Conservation (phyloP, 148 eudicot genomes). For the Rhododendron griersonianum region DNA sequence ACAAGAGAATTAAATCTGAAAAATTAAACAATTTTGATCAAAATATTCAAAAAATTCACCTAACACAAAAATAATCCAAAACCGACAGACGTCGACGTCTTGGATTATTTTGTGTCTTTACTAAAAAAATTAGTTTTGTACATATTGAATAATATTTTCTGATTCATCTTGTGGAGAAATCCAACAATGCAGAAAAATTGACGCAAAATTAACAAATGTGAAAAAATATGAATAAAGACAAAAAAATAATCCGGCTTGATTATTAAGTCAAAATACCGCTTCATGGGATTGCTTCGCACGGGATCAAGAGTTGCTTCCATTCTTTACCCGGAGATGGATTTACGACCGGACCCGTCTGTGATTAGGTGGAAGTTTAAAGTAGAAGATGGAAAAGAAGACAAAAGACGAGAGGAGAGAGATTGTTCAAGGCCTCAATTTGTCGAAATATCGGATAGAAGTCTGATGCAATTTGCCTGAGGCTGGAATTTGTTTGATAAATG, state of each 20-base stretch:
- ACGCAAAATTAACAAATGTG: background rate
- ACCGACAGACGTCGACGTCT: too few relatives aligned
- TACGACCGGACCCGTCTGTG: background rate
- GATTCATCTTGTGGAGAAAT: too few relatives aligned
- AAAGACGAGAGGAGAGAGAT: conserved; percentile 8
- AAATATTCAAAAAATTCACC: too few relatives aligned
- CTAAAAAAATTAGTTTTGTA: too few relatives aligned
- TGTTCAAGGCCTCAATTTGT: conserved; percentile 33
- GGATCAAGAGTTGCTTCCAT: conserved; percentile 2
- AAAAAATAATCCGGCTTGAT: background rate
- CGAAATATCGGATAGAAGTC: conserved; percentile 23
- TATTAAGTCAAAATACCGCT: background rate
- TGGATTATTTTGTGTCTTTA: too few relatives aligned
- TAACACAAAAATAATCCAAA: too few relatives aligned
- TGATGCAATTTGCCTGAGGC: conserved; percentile 22
- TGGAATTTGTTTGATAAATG: background rate
- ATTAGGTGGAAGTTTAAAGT: background rate
- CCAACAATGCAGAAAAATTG: too few relatives aligned
- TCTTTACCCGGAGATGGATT: conserved; percentile 16
- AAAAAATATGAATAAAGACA: too few relatives aligned
- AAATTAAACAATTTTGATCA: too few relatives aligned
- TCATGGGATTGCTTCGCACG: background rate
- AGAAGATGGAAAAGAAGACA: conserved; percentile 7
- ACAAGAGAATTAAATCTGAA: too few relatives aligned
- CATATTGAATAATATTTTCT: too few relatives aligned